Base-by-base conservation (phyloP, 2,329 filamentous ascomycete genomes). In the Colletotrichum coccodes region DNA sequence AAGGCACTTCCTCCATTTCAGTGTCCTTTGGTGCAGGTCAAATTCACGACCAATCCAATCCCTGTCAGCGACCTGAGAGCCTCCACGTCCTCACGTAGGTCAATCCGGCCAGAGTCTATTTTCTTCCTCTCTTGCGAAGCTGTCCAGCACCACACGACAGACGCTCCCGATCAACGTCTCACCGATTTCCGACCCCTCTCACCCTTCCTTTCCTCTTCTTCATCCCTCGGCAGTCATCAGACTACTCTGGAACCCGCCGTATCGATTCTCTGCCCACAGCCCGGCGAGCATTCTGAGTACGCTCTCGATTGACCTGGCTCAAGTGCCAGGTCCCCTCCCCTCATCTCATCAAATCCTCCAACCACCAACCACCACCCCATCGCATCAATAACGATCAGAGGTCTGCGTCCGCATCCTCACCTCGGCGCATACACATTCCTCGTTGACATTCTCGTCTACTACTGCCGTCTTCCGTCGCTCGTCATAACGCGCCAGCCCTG, bases 41-140 rank as follows among this genome's bases (percentile, higher is more conserved):
- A 49, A 38, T 60, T 44, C 53, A 36, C 16, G n/a, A n/a, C n/a
- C n/a, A n/a, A 44, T 26, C 57, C 57, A 58, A 56, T 52, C 64
- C 64, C 64, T 63, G 44, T 50, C 47, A 53, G 50, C 44, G 32
- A 57, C 64, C 62, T 38, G 26, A 34, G 46, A 68, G 64, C 64
- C 64, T 68, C 60, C 60, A 64, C 64, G 52, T 68, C 64, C 49
- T 68, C 64, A 68, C 64, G 60, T 64, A 64, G 49, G 26, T 46
- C 60, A 68, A 49, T 30, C 38, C 52, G n/a, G 42, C 46, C 46
- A 46, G 44, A 58, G 36, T 53, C 64, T 58, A 64, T 36, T 68
- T 64, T 68, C 60, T 68, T 53, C 64, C 46, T 57, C 44, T 36
- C 21, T 38, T 46, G 26, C 34, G 60, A 58, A 64, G 52, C 60